These are phyloP conservation scores for Ambrosiella beaveri DNA, from an alignment of 2,329 filamentous ascomycete genomes.

Conservation along the genomic window DNA sequence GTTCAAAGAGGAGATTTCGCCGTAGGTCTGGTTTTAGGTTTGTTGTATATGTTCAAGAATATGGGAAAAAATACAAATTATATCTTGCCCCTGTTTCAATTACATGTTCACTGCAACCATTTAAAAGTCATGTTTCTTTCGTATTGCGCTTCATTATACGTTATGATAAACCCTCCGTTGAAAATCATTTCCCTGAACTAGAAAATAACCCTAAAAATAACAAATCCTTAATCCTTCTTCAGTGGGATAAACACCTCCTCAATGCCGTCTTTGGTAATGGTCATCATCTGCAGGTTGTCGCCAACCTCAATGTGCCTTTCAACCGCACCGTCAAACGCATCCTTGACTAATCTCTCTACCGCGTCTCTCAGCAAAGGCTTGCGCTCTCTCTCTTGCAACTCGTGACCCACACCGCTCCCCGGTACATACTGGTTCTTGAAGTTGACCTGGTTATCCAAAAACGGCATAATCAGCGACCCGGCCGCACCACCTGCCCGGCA, in stretches of 20 bases:
- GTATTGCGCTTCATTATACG: conserved; percentile 10
- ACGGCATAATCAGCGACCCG: conserved; percentile 92
- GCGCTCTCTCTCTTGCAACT: conserved; percentile 52
- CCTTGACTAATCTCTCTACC: conserved; percentile 78
- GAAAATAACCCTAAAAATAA: not conserved
- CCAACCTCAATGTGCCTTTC: conserved; percentile 99
- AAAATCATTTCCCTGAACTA: not conserved
- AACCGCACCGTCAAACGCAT: conserved; percentile 94
- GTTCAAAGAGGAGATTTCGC: conserved; percentile 10
- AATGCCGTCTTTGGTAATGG: conserved; percentile 76
- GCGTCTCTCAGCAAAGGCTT: conserved; percentile 53
- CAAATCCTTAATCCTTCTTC: conserved; percentile 63
- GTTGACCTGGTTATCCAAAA: conserved; percentile 98
- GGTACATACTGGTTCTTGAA: conserved; percentile 97
- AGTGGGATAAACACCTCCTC: conserved; percentile 68
- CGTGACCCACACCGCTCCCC: conserved; percentile 68
- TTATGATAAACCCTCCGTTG: conserved; percentile 4
- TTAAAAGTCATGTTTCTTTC: not conserved
- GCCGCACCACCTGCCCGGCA: conserved; percentile 87
- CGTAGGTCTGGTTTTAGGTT: not conserved
- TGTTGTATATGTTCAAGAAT: not conserved
- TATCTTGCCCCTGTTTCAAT: no score
- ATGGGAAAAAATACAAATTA: not conserved
- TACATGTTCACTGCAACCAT: no score
- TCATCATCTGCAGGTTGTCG: conserved; percentile 87